A percentile compares a stretch with the other conserved stretches of the same genome.
Evolutionary conservation across 345 rosid species (phyloP).

Genomic region (Chamaenerion angustifolium): DNA sequence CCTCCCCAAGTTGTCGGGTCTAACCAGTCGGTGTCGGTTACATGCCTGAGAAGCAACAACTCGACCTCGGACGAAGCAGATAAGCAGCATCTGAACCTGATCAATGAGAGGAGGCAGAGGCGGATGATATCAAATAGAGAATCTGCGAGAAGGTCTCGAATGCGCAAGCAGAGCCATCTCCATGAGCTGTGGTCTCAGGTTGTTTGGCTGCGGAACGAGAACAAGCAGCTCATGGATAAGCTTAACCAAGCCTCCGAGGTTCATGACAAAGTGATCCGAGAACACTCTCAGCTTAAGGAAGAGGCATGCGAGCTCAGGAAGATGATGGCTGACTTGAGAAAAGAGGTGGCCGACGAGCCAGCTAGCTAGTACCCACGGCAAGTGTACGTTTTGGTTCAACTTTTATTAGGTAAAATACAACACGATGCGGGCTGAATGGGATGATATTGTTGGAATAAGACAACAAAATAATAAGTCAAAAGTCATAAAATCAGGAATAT

Average conservation of each 20-base stretch:
- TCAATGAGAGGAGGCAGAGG: constrained; percentile 15
- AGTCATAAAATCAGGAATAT: no score
- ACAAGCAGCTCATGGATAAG: constrained; percentile 11
- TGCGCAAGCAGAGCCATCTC: constrained; percentile 16
- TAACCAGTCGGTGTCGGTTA: background rate
- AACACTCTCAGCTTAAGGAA: constrained; percentile 11
- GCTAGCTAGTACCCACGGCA: no score
- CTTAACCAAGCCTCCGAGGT: constrained; percentile 10
- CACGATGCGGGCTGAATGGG: no score
- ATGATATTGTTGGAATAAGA: no score
- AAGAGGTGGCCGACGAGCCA: no score
- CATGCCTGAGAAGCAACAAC: constrained; percentile 9
- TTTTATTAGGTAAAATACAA: no score
- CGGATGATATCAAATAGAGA: constrained; percentile 17
- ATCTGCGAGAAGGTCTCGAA: constrained; percentile 13
- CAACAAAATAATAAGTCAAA: no score
- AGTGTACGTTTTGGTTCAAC: no score
- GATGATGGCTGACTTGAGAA: constrained; percentile 14
- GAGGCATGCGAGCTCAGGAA: constrained; percentile 14
- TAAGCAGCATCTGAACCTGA: constrained; percentile 2
- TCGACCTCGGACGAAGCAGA: constrained; percentile 15
- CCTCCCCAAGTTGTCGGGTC: background rate
- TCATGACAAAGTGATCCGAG: constrained; percentile 8
- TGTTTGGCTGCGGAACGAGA: constrained; percentile 13
- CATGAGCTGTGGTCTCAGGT: constrained; percentile 21